phyloP scores from a whole-genome alignment of 495 filamentous ascomycete species.

The Penicillium desertorum region DNA sequence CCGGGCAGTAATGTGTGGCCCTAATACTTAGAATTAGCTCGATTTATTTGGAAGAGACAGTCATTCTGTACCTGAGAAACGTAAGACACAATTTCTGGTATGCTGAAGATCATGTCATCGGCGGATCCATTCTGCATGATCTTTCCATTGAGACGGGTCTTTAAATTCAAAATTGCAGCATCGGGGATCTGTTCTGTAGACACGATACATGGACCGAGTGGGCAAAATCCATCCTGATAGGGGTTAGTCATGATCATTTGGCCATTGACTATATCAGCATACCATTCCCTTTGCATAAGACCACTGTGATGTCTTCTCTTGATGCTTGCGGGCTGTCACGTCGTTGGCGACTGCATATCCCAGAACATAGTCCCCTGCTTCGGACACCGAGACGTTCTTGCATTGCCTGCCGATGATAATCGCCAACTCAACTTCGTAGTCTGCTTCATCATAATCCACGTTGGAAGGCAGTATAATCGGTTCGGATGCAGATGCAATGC shows the following conservation, averaged over 20 bases:
- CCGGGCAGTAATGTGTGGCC: slow-evolving; percentile 16
- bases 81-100: slow-evolving; percentile 64
- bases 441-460: slow-evolving; percentile 28
- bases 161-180: slow-evolving; percentile 46
- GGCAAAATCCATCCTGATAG: slow-evolving; percentile 19
- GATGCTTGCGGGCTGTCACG: slow-evolving; percentile 69
- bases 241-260: slow-evolving; percentile 1
- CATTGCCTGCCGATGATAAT: slow-evolving; percentile 64
- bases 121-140: slow-evolving; percentile 54
- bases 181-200: slow-evolving; percentile 18
- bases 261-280: neutral
- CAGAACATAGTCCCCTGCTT: slow-evolving; percentile 63
- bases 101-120: slow-evolving; percentile 68
- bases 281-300: slow-evolving; percentile 65
- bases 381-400: slow-evolving; percentile 55
- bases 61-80: slow-evolving; percentile 51
- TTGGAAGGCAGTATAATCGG: slow-evolving; percentile 16
- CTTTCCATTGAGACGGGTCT: slow-evolving; percentile 62
- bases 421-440: slow-evolving; percentile 75
- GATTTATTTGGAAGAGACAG: neutral
- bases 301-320: slow-evolving; percentile 71
- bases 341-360: slow-evolving; percentile 73
- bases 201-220: slow-evolving; percentile 35
- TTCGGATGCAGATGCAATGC: slow-evolving; percentile 16
- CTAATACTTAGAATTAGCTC: neutral